Evolutionary conservation across 345 rosid species (phyloP).

Genomic region (Lumnitzera racemosa): DNA sequence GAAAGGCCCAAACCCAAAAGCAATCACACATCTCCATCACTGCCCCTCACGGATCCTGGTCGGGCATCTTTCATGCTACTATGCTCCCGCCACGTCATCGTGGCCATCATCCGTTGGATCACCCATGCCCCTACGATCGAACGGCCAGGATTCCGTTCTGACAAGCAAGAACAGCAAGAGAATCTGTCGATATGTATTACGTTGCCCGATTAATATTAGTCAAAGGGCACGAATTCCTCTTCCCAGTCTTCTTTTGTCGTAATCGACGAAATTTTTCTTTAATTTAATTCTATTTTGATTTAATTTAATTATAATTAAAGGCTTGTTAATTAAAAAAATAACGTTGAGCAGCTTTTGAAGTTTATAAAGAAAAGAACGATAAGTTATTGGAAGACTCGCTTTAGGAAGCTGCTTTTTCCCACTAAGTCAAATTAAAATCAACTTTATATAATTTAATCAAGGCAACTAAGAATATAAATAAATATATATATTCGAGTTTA

Average conservation of each 20-base stretch:
- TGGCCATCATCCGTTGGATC: not conserved
- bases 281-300: not conserved
- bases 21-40: conserved; percentile 5
- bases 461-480: not conserved
- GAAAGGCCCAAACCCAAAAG: conserved; percentile 16
- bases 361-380: not conserved
- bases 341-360: not conserved
- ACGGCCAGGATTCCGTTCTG: conserved; percentile 21
- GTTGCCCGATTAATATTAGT: conserved; percentile 9
- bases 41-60: conserved; percentile 12
- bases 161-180: not conserved
- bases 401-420: not conserved
- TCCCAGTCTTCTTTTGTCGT: conserved; percentile 17
- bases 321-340: not conserved
- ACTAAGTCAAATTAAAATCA: conserved; percentile 3
- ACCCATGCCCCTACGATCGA: not conserved
- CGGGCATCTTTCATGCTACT: conserved; percentile 3
- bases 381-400: not conserved
- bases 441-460: not conserved
- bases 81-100: conserved; percentile 21
- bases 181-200: not conserved
- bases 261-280: not conserved
- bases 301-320: not conserved
- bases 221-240: conserved; percentile 23
- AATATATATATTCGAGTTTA: not conserved